Conservation (phyloP, 2,329 filamentous ascomycete genomes). For the Chrysoporthe deuterocubensis region DNA sequence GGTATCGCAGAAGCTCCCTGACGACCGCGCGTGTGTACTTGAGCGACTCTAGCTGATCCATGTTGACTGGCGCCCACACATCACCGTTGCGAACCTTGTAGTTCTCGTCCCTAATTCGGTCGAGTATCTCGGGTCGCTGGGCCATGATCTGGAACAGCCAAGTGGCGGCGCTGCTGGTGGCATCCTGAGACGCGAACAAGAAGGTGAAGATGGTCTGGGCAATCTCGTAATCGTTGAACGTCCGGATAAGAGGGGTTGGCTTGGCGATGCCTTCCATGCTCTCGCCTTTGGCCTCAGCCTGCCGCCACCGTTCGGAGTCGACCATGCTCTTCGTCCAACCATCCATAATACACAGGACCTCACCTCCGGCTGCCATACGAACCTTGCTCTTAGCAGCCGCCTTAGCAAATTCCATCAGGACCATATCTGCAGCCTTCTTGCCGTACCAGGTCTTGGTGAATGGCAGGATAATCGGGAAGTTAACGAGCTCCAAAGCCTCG, state of each 20-base stretch:
- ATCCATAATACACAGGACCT: slow-evolving; percentile 92
- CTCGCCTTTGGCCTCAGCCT: slow-evolving; percentile 75
- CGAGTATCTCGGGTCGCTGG: slow-evolving; percentile 89
- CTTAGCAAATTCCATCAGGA: slow-evolving; percentile 84
- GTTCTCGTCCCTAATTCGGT: slow-evolving; percentile 92
- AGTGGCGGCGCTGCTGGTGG: slow-evolving; percentile 88
- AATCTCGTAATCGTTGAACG: slow-evolving; percentile 90
- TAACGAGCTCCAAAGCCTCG: slow-evolving; percentile 92
- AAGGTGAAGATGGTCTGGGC: slow-evolving; percentile 94
- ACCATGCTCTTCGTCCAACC: slow-evolving; percentile 90
- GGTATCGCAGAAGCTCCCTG: slow-evolving; percentile 88
- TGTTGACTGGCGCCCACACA: slow-evolving; percentile 68
- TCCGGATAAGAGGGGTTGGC: slow-evolving; percentile 79
- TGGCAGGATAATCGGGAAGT: slow-evolving; percentile 95
- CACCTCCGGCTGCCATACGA: slow-evolving; percentile 85
- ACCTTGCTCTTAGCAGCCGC: slow-evolving; percentile 94
- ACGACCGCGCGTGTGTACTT: slow-evolving; percentile 90
- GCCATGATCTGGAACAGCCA: slow-evolving; percentile 96
- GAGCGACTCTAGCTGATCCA: slow-evolving; percentile 89
- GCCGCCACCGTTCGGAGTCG: slow-evolving; percentile 79
- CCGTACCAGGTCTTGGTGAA: slow-evolving; percentile 97
- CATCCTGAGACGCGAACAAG: slow-evolving; percentile 96
- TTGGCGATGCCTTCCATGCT: slow-evolving; percentile 73
- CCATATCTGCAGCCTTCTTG: slow-evolving; percentile 93
- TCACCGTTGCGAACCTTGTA: slow-evolving; percentile 76